phyloP scores from a whole-genome alignment of 1,284 basidiomycete species.

The Megacollybia platyphylla region DNA sequence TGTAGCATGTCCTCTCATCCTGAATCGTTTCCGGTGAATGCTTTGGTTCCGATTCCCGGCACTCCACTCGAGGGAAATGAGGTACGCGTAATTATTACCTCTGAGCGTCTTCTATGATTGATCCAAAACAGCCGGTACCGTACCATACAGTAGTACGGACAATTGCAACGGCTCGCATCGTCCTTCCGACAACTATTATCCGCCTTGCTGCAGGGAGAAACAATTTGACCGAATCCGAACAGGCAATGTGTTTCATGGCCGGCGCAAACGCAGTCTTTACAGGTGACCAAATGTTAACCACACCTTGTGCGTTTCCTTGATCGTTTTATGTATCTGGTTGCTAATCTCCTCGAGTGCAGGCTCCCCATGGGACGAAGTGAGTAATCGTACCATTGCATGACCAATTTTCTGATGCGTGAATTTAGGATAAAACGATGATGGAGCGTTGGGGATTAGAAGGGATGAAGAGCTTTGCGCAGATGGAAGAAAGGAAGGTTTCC shows the following conservation, averaged over 20 bases:
- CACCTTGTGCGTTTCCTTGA: conserved; percentile 59
- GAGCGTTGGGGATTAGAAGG: conserved; percentile 84
- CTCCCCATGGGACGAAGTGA: conserved; percentile 49
- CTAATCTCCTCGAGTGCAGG: conserved; percentile 6
- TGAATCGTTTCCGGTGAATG: conserved; percentile 98
- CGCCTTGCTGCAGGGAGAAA: conserved; percentile 91
- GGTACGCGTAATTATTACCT: conserved; percentile 19
- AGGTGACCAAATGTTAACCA: conserved; percentile 94
- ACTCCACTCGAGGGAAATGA: conserved; percentile 66
- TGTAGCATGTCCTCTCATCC: conserved; percentile 86
- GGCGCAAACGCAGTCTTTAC: conserved; percentile 98
- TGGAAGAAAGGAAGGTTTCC: conserved; percentile 33
- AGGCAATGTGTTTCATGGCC: conserved; percentile 97
- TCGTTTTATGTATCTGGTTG: conserved; percentile 6
- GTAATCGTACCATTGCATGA: conserved; percentile 9
- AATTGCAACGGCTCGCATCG: conserved; percentile 89
- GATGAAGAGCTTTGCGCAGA: conserved; percentile 79
- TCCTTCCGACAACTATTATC: conserved; percentile 88
- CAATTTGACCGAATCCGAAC: conserved; percentile 82
- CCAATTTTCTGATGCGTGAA: conserved; percentile 2
- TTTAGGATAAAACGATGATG: conserved; percentile 89
- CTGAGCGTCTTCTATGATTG: conserved; percentile 5
- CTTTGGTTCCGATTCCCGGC: conserved; percentile 71
- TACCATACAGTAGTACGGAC: conserved; percentile 86
- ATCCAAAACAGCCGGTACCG: conserved; percentile 47